phyloP scores from a whole-genome alignment of 345 rosid genomes.

The Lepidium africanum region DNA sequence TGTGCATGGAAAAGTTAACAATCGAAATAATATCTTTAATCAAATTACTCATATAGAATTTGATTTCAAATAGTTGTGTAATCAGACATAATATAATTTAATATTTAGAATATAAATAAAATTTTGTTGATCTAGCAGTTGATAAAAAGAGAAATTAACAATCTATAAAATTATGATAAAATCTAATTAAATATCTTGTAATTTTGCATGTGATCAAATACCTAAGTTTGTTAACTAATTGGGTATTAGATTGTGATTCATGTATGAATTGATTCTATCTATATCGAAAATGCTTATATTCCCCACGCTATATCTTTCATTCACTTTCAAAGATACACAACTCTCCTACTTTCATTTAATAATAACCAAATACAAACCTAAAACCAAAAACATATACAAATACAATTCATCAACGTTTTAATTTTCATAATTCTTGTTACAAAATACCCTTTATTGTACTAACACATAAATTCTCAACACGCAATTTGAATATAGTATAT shows the following conservation, averaged over 20 bases:
- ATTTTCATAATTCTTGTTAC: not conserved
- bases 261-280: not conserved
- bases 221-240: not conserved
- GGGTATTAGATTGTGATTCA: not conserved
- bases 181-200: not conserved
- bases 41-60: no score
- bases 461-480: not conserved
- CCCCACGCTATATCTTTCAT: not conserved
- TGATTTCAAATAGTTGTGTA: no score
- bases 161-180: not conserved
- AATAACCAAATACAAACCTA: not conserved
- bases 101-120: no score
- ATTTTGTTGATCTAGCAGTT: no score
- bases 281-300: not conserved
- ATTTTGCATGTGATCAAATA: not conserved
- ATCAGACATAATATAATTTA: no score
- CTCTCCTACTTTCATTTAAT: conserved; percentile 4
- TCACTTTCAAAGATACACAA: not conserved
- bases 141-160: no score
- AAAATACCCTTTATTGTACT: not conserved
- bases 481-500: not conserved
- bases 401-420: not conserved
- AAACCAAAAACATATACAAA: not conserved
- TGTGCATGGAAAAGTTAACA: not conserved
- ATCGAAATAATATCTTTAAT: no score